Evolutionary conservation across 192 early-diverging fungal species (phyloP).

Genomic region (Mortierella antarctica): DNA sequence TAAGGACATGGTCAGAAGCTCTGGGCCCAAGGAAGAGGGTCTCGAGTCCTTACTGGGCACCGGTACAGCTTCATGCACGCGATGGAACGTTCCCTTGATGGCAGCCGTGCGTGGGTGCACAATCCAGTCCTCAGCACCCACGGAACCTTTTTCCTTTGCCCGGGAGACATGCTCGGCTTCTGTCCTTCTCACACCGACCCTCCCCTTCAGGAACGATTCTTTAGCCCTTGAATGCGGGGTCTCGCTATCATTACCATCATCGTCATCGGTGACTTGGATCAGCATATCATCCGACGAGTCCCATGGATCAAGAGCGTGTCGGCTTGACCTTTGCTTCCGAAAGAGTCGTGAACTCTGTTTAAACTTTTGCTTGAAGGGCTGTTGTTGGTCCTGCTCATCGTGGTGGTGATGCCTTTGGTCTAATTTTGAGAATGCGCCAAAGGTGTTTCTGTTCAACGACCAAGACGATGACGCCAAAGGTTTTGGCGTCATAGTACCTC

Average conservation of each 20-base stretch:
- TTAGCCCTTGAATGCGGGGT: neutral
- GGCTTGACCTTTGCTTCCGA: conserved; percentile 1
- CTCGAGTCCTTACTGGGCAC: conserved; percentile 1
- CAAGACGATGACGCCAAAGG: neutral
- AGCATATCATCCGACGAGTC: conserved; percentile 33
- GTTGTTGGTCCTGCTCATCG: neutral
- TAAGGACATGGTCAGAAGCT: conserved; percentile 22
- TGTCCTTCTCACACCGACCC: conserved; percentile 12
- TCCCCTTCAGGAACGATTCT: conserved; percentile 20
- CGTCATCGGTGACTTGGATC: conserved; percentile 14
- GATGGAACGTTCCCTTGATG: conserved; percentile 9
- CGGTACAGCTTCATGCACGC: conserved; percentile 18
- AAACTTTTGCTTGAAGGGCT: neutral
- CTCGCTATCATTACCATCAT: neutral
- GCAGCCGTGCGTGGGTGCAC: conserved; percentile 35
- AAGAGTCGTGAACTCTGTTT: neutral
- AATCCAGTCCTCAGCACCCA: conserved; percentile 16
- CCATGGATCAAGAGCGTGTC: conserved; percentile 4
- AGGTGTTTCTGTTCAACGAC: conserved; percentile 20
- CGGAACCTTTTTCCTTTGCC: neutral
- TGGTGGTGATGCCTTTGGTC: neutral
- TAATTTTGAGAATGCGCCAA: neutral
- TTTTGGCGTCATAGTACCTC: no score
- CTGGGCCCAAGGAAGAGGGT: neutral
- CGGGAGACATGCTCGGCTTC: neutral